Percentiles rank a stretch among this genome's conserved stretches.
Evolutionary conservation across 1,139 yeast species (phyloP).

Genomic region (Schizosaccharomyces versatilis): DNA sequence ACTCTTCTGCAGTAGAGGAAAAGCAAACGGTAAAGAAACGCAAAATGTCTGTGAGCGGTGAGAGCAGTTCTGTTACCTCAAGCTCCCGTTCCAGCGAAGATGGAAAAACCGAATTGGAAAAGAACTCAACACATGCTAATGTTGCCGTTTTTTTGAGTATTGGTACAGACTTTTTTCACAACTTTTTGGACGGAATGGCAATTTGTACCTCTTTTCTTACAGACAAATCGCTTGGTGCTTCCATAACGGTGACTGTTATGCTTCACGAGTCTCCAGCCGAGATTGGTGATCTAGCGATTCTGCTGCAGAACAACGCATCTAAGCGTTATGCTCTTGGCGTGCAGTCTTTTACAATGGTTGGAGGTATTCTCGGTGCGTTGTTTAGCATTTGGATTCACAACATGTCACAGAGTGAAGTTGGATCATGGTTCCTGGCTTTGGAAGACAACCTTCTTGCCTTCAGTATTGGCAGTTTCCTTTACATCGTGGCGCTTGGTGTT

Average conservation of each 20-base stretch:
- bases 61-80: too few relatives aligned
- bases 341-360: constrained; percentile 39
- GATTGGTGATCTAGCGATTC: constrained; percentile 48
- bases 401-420: background rate
- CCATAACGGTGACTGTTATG: constrained; percentile 42
- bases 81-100: background rate
- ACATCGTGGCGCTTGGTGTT: constrained; percentile 43
- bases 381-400: constrained; percentile 33
- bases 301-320: constrained; percentile 42
- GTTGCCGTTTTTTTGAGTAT: constrained; percentile 39
- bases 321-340: constrained; percentile 39
- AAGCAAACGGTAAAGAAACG: too few relatives aligned
- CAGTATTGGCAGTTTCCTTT: constrained; percentile 28
- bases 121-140: constrained; percentile 10
- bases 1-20: too few relatives aligned
- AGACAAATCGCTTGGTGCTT: constrained; percentile 34
- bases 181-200: constrained; percentile 50
- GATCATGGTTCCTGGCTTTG: background rate
- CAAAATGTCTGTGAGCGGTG: too few relatives aligned
- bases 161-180: constrained; percentile 43
- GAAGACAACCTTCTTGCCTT: constrained; percentile 2
- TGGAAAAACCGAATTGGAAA: constrained; percentile 4
- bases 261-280: constrained; percentile 60
- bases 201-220: constrained; percentile 43
- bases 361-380: constrained; percentile 41